Conservation (phyloP, 2,329 filamentous ascomycete genomes). For the Capronia epimyces region DNA sequence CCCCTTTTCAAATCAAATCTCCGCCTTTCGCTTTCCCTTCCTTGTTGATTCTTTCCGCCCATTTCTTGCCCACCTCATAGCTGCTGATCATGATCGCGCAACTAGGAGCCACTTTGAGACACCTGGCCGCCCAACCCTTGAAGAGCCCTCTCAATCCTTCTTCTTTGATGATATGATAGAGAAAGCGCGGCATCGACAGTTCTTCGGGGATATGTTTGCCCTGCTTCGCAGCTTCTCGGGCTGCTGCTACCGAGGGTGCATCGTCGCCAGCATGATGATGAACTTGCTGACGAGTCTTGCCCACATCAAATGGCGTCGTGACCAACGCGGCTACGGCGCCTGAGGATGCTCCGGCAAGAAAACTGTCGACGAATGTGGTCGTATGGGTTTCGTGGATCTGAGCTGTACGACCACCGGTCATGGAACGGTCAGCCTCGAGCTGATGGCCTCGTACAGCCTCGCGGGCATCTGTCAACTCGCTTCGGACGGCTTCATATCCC, state of each 20-base stretch:
- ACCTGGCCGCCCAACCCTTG: conserved; percentile 84
- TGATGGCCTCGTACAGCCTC: conserved; percentile 45
- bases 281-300: conserved; percentile 91
- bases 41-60: conserved; percentile 70
- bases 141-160: conserved; percentile 80
- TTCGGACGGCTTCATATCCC: conserved; percentile 84
- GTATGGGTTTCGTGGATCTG: conserved; percentile 63
- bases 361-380: conserved; percentile 80
- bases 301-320: conserved; percentile 94
- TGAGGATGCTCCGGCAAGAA: conserved; percentile 75
- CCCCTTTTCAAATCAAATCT: conserved; percentile 1
- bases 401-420: conserved; percentile 42
- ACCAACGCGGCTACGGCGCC: conserved; percentile 80
- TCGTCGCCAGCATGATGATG: conserved; percentile 55
- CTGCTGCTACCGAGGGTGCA: conserved; percentile 23
- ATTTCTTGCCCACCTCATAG: conserved; percentile 91
- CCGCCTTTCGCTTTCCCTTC: conserved; percentile 34
- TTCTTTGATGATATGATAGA: conserved; percentile 85
- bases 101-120: conserved; percentile 88
- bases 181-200: conserved; percentile 69
- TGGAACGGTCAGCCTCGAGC: conserved; percentile 37
- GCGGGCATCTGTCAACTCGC: conserved; percentile 63
- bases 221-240: conserved; percentile 15
- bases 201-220: conserved; percentile 58
- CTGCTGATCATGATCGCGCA: conserved; percentile 99